A percentile compares a stretch with the other conserved stretches of the same genome.
These are phyloP conservation scores for Eremochloa ophiuroides DNA, from an alignment of 176 grass and related monocot species.

Conservation along the genomic window DNA sequence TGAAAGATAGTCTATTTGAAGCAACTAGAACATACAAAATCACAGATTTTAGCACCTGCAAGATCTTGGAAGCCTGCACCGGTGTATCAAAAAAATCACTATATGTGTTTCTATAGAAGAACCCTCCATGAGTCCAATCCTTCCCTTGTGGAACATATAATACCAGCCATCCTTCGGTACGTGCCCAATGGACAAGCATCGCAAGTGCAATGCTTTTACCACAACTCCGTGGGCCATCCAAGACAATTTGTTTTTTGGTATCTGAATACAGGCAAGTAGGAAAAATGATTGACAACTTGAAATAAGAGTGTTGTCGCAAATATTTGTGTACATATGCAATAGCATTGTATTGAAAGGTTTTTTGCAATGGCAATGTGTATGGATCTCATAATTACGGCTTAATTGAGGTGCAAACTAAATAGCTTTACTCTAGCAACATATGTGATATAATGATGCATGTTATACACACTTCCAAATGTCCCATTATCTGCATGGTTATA, in stretches of 20 bases:
- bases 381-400: not conserved
- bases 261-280: constrained; percentile 35
- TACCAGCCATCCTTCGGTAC: constrained; percentile 91
- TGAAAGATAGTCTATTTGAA: not conserved
- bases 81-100: constrained; percentile 83
- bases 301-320: not conserved
- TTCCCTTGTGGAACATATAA: constrained; percentile 94
- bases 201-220: constrained; percentile 94
- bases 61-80: constrained; percentile 53
- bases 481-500: not conserved
- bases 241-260: constrained; percentile 76
- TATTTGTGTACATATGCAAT: not conserved
- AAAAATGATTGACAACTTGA: not conserved
- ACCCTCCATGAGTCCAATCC: constrained; percentile 95
- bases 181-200: constrained; percentile 98
- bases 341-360: not conserved
- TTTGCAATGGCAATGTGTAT: not conserved
- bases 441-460: not conserved
- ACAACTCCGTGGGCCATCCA: constrained; percentile 84
- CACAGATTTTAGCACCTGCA: constrained; percentile 56
- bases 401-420: constrained; percentile 17
- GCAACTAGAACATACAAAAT: not conserved
- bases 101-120: constrained; percentile 79
- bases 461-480: not conserved
- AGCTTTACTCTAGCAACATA: not conserved